Evolutionary conservation across 306 rosid species (phyloP).

Genomic region (Quercus parvula): DNA sequence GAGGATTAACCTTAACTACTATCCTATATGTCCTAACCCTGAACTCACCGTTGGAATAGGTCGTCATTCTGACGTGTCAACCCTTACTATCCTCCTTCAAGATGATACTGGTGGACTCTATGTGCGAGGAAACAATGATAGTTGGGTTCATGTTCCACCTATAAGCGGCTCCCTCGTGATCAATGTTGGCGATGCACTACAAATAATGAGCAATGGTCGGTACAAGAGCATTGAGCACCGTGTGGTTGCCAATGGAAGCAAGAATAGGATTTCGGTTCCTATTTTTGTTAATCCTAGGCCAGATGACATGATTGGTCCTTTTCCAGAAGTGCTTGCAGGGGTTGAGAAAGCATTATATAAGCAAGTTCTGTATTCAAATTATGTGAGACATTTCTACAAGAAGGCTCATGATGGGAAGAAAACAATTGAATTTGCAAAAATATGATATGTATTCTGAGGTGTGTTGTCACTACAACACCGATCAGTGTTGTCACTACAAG

Average conservation of each 20-base stretch:
- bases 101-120: conserved; percentile 60
- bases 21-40: conserved; percentile 58
- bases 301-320: too few relatives aligned
- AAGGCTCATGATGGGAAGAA: too few relatives aligned
- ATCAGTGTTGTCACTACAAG: too few relatives aligned
- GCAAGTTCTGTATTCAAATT: too few relatives aligned
- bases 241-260: conserved; percentile 14
- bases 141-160: conserved; percentile 57
- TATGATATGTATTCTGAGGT: too few relatives aligned
- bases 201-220: conserved; percentile 61
- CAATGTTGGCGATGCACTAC: conserved; percentile 58
- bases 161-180: conserved; percentile 48
- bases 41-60: conserved; percentile 50
- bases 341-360: too few relatives aligned
- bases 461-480: too few relatives aligned
- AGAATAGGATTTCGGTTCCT: too few relatives aligned
- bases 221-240: conserved; percentile 65
- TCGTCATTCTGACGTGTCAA: conserved; percentile 62
- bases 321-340: too few relatives aligned
- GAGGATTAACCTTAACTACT: conserved; percentile 52
- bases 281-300: too few relatives aligned
- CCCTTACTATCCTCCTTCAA: conserved; percentile 59
- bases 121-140: conserved; percentile 1
- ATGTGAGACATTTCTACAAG: too few relatives aligned
- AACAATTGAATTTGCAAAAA: too few relatives aligned